A percentile compares a stretch with the other conserved stretches of the same genome.
Evolutionary conservation across 78 protist species (phyloP).

Genomic region (Chrysochromulina parva): DNA sequence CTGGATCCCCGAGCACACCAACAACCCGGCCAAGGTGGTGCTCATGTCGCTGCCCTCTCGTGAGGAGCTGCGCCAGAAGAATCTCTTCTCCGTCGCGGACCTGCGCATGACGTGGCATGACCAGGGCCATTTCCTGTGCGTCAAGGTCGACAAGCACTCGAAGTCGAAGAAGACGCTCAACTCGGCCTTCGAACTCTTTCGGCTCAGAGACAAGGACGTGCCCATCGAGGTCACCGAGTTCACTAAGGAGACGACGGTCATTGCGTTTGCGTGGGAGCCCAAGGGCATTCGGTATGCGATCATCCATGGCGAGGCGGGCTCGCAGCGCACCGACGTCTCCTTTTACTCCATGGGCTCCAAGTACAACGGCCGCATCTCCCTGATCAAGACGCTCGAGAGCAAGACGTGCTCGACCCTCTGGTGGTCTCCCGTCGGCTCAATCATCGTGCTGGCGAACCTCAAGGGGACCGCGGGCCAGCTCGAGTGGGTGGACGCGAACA

Average conservation of each 20-base stretch:
- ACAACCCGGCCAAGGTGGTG: constrained; percentile 68
- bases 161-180: constrained; percentile 54
- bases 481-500: constrained; percentile 76
- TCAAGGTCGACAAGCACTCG: constrained; percentile 66
- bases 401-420: constrained; percentile 44
- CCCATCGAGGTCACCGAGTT: constrained; percentile 68
- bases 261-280: constrained; percentile 67
- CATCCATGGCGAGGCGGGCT: constrained; percentile 33
- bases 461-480: constrained; percentile 31
- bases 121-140: constrained; percentile 77
- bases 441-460: constrained; percentile 26
- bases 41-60: constrained; percentile 66
- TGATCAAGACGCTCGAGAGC: constrained; percentile 41
- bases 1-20: constrained; percentile 72
- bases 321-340: background rate
- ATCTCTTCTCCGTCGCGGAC: constrained; percentile 63
- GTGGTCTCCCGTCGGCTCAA: constrained; percentile 33
- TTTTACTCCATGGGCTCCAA: constrained; percentile 29
- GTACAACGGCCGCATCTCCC: background rate
- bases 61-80: constrained; percentile 58
- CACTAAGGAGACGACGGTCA: constrained; percentile 25
- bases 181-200: constrained; percentile 80
- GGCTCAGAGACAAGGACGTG: constrained; percentile 70
- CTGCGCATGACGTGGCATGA: constrained; percentile 80
- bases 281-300: constrained; percentile 44